Base-by-base conservation (phyloP, 208 protist species). In the Trypanosoma caninum region DNA sequence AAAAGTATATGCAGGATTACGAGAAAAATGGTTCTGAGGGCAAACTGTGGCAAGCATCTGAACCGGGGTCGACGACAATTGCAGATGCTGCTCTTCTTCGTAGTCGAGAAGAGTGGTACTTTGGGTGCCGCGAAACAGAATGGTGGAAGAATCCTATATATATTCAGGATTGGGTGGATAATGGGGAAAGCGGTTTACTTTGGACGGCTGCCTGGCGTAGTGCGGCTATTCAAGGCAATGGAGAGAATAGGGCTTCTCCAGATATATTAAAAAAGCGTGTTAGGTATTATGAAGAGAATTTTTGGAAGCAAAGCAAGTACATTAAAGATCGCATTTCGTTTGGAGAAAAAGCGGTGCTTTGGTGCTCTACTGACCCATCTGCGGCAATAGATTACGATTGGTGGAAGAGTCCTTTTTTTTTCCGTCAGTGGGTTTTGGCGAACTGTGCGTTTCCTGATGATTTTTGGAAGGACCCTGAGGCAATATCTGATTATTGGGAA, bases 281-380 rank as follows among this genome's bases (percentile, higher is more conserved):
- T 18, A 28, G 61, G 3, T 76, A 65, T 33, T 76, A 54, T 42
- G 42, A 34, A 34, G 20, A 35, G 27, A 73, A 76, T 63, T 76
- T 60, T 34, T 76, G 71, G 71, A 76, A 76, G 37, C 65, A 73
- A 41, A 40, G 44, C 18, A 76, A 76, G 20, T 76, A 63, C 47
- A 37, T 69, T 4, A 69, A 69, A 31, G 71, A 76, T 57, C 73
- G 64, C 42, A 62, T 69, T 11, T 53, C 53, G 28, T 62, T 62
- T 44, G 30, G 35, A 20, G 64, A 60, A n/a, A 62, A 59, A 14
- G 64, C 57, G 28, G 20, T 37, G 28, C 16, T 63, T 41, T 76
- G 69, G 69, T 50, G 40, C 11, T 58, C 37, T 10, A 62, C n/a
- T 37, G 33, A 71, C 34, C 34, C 42, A 50, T 57, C 50, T 27